Evolutionary conservation across 2,329 filamentous ascomycete species (phyloP).

Genomic region (Aspergillus cejpii): DNA sequence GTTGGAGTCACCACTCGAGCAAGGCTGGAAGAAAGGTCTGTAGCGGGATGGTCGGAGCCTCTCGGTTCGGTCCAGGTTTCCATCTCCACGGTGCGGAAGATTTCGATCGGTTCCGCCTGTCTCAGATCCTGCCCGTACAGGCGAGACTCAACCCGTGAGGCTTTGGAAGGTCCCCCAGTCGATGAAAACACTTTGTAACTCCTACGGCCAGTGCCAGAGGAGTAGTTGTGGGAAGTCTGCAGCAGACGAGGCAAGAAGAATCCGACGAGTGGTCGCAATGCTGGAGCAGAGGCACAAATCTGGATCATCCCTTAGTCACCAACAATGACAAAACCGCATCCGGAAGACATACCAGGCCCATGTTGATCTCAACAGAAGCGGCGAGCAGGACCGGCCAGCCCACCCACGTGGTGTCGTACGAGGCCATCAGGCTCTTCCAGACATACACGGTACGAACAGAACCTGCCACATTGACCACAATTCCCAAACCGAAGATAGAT

Average conservation of each 20-base stretch:
- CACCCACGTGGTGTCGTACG: conserved; percentile 32
- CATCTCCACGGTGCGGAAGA: conserved; percentile 34
- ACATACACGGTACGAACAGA: conserved; percentile 32
- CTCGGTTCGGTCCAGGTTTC: conserved; percentile 28
- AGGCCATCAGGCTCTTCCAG: conserved; percentile 28
- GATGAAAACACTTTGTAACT: conserved; percentile 21
- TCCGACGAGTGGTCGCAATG: conserved; percentile 31
- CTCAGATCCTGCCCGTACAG: conserved; percentile 13
- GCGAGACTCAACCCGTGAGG: conserved; percentile 11
- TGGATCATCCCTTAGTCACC: conserved; percentile 9
- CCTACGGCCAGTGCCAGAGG: conserved; percentile 15
- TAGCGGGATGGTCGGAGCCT: conserved; percentile 8
- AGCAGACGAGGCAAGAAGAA: conserved; percentile 30
- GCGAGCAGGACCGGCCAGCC: conserved; percentile 31
- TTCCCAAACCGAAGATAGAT: conserved; percentile 35
- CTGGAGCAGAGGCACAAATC: conserved; percentile 36
- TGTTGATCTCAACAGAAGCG: conserved; percentile 30
- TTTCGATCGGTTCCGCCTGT: conserved; percentile 23
- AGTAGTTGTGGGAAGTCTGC: conserved; percentile 20
- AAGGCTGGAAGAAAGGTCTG: conserved; percentile 15
- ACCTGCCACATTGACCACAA: conserved; percentile 33
- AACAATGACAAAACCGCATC: not conserved
- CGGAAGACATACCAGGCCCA: conserved; percentile 29
- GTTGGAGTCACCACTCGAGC: conserved; percentile 11
- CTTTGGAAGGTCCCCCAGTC: conserved; percentile 16